Percentiles rank a stretch among this genome's conserved stretches.
Evolutionary conservation across 2,329 filamentous ascomycete genomes (phyloP).

Genomic region (Botrytis elliptica): DNA sequence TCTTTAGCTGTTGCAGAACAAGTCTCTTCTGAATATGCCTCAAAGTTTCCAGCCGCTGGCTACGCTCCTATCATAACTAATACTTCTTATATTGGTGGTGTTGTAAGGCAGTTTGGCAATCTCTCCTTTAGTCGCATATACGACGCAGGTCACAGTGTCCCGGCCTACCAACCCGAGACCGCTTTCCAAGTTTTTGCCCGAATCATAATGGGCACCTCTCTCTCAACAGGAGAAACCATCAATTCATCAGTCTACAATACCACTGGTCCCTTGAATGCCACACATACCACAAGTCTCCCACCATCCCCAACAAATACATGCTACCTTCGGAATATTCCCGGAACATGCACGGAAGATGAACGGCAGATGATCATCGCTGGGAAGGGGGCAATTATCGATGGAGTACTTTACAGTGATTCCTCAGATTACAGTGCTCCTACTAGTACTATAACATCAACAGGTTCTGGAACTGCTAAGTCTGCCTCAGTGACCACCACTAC

Average conservation of each 20-base stretch:
- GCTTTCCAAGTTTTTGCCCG: constrained; percentile 57
- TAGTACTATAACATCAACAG: constrained; percentile 25
- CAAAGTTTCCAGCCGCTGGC: constrained; percentile 62
- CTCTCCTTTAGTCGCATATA: constrained; percentile 67
- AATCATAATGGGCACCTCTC: constrained; percentile 53
- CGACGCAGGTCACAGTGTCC: constrained; percentile 64
- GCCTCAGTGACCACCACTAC: constrained; percentile 36
- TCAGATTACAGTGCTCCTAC: constrained; percentile 42
- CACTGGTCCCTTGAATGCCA: constrained; percentile 56
- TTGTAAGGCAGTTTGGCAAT: constrained; percentile 75
- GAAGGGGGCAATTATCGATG: constrained; percentile 59
- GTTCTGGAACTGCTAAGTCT: constrained; percentile 22
- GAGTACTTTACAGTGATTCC: constrained; percentile 50
- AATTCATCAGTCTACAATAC: constrained; percentile 55
- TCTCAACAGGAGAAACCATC: constrained; percentile 51
- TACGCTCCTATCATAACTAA: constrained; percentile 73
- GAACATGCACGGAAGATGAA: constrained; percentile 54
- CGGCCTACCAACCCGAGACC: constrained; percentile 55
- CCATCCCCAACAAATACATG: constrained; percentile 53
- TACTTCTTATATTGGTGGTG: constrained; percentile 65
- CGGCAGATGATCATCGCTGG: constrained; percentile 47
- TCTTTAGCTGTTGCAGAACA: constrained; percentile 60
- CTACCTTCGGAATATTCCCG: constrained; percentile 56
- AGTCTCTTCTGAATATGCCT: constrained; percentile 48
- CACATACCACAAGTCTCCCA: constrained; percentile 53